Percentiles rank a stretch among this genome's conserved stretches.
phyloP scores from a whole-genome alignment of 148 eudicot genomes.

The Rhododendron ferrugineum region DNA sequence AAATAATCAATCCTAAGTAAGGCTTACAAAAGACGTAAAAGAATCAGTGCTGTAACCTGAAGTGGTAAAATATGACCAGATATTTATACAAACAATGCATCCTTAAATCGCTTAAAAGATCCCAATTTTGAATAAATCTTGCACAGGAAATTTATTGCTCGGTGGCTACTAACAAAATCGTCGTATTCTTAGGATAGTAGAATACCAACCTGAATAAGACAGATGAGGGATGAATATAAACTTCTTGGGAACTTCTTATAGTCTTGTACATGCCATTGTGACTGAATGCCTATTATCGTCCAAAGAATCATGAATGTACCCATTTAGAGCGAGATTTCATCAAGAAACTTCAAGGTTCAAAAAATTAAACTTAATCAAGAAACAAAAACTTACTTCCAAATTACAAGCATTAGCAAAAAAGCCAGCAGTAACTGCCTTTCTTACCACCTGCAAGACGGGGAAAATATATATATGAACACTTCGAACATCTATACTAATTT shows the following conservation, averaged over 20 bases:
- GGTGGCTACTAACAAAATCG: background rate
- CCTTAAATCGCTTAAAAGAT: background rate
- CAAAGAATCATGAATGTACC: slow-evolving; percentile 5
- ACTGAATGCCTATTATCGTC: slow-evolving; percentile 59
- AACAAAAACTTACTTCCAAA: slow-evolving; percentile 56
- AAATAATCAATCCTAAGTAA: background rate
- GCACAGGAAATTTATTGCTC: background rate
- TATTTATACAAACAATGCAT: background rate
- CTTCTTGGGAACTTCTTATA: slow-evolving; percentile 79
- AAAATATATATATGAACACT: background rate
- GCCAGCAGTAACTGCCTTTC: slow-evolving; percentile 89
- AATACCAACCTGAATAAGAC: slow-evolving; percentile 75
- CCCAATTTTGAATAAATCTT: background rate
- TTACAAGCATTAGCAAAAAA: slow-evolving; percentile 93
- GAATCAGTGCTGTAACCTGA: background rate
- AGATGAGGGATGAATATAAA: slow-evolving; percentile 95
- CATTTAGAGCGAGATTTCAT: background rate
- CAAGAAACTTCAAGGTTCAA: background rate
- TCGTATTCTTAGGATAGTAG: background rate
- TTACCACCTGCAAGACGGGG: slow-evolving; percentile 51
- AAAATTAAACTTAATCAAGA: background rate
- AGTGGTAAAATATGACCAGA: background rate
- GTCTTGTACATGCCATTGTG: slow-evolving; percentile 95
- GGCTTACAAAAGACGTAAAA: background rate
- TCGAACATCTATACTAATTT: background rate